phyloP scores from a whole-genome alignment of 441 rosid genomes.

The Omphalea diandra region DNA sequence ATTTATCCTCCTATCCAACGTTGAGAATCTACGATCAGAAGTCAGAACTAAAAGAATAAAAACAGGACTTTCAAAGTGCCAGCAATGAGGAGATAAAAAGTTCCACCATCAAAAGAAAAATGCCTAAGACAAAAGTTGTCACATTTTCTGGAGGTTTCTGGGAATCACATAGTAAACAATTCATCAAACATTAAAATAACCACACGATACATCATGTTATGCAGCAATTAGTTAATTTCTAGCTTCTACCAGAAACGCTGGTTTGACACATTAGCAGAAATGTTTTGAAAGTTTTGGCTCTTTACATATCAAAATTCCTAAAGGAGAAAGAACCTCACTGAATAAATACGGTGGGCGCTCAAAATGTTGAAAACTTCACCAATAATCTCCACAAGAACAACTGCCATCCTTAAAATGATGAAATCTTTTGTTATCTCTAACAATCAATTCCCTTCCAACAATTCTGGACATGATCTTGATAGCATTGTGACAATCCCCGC shows the following conservation, averaged over 20 bases:
- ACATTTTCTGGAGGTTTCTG: neutral
- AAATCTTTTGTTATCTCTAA: conserved; percentile 75
- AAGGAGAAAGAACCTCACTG: neutral
- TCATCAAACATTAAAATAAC: neutral
- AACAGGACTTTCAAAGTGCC: neutral
- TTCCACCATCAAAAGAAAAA: neutral
- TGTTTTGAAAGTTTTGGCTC: neutral
- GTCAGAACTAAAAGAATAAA: neutral
- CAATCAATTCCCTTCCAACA: conserved; percentile 47
- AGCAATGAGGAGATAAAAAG: neutral
- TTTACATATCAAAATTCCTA: conserved; percentile 12
- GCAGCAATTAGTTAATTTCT: neutral
- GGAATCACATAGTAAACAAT: neutral
- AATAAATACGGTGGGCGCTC: neutral
- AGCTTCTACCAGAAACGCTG: neutral
- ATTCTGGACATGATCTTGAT: conserved; percentile 44
- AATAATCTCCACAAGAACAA: conserved; percentile 88
- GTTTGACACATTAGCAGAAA: neutral
- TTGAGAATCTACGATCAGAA: neutral
- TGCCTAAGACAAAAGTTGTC: neutral
- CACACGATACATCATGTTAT: neutral
- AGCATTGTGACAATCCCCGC: conserved; percentile 47
- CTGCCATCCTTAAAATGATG: conserved; percentile 74
- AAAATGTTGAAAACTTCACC: conserved; percentile 39
- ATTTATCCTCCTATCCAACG: too few relatives aligned